These are phyloP conservation scores for Beta vulgaris DNA, from an alignment of 148 eudicot genomes.

Conservation along the genomic window DNA sequence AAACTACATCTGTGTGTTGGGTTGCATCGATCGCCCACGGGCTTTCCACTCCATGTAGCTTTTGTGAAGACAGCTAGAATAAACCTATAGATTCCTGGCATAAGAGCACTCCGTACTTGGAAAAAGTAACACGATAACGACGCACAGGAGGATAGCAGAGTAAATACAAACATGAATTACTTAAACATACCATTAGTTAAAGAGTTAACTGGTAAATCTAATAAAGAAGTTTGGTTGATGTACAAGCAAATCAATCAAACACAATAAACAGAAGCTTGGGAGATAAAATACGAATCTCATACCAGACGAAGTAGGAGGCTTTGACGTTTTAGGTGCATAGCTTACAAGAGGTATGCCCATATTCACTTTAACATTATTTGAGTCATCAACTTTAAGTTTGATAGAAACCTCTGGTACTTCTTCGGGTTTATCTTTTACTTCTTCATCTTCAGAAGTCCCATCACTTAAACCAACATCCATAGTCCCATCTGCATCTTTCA, in stretches of 20 bases:
- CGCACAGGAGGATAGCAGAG: not conserved
- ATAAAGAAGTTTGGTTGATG: not conserved
- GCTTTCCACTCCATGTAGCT: not conserved
- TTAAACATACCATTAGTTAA: not conserved
- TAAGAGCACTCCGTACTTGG: not conserved
- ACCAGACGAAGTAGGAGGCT: constrained; percentile 47
- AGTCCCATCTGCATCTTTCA: constrained; percentile 30
- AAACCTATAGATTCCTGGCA: not conserved
- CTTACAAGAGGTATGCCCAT: constrained; percentile 49
- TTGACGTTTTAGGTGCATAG: constrained; percentile 46
- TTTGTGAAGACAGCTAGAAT: not conserved
- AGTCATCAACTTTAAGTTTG: constrained; percentile 38
- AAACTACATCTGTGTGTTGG: not conserved
- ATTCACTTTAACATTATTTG: constrained; percentile 39
- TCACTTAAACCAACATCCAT: constrained; percentile 32
- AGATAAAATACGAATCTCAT: constrained; percentile 21
- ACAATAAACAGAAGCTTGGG: not conserved
- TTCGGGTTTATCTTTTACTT: constrained; percentile 19
- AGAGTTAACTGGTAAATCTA: not conserved
- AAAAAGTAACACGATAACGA: not conserved
- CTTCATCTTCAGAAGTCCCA: constrained; percentile 44
- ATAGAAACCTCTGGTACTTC: constrained; percentile 36
- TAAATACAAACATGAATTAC: not conserved
- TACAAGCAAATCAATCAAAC: not conserved
- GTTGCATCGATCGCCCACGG: not conserved